phyloP scores from a whole-genome alignment of 2,329 filamentous ascomycete genomes.

The Xylaria sp. region DNA sequence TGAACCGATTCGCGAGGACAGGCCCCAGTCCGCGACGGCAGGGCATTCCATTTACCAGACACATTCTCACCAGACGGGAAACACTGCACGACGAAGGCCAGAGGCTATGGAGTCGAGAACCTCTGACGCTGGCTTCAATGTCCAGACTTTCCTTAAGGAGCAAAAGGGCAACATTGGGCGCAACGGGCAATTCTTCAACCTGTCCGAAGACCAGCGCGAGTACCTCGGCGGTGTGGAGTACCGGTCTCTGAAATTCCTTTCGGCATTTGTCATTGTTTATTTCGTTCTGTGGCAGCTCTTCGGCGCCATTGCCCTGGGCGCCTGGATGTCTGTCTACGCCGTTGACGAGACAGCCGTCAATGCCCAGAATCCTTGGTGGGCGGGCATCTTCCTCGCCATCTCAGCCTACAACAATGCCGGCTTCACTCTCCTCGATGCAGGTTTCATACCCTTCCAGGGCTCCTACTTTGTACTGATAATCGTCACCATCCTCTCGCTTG shows the following conservation, averaged over 20 bases:
- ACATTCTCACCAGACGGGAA: slow-evolving; percentile 2
- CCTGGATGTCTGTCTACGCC: slow-evolving; percentile 1
- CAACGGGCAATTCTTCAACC: slow-evolving; percentile 2
- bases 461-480: not conserved
- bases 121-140: not conserved
- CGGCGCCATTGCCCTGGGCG: slow-evolving; percentile 1
- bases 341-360: slow-evolving; percentile 2
- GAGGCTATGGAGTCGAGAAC: slow-evolving; percentile 1
- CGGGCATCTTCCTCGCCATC: not conserved
- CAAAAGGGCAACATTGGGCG: slow-evolving; percentile 1
- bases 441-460: slow-evolving; percentile 2
- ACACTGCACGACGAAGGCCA: slow-evolving; percentile 1
- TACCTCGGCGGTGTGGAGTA: slow-evolving; percentile 1
- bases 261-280: slow-evolving; percentile 3
- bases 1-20: slow-evolving; percentile 2
- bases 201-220: slow-evolving; percentile 1
- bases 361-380: slow-evolving; percentile 1
- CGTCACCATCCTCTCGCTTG: slow-evolving; percentile 1
- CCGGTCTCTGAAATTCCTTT: slow-evolving; percentile 3
- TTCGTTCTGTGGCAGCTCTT: slow-evolving; percentile 2
- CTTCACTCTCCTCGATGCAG: slow-evolving; percentile 2
- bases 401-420: not conserved
- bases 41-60: slow-evolving; percentile 2
- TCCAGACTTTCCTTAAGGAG: not conserved
- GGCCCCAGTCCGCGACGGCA: not conserved